Conservation (phyloP, 345 rosid genomes). For the Microcos paniculata region DNA sequence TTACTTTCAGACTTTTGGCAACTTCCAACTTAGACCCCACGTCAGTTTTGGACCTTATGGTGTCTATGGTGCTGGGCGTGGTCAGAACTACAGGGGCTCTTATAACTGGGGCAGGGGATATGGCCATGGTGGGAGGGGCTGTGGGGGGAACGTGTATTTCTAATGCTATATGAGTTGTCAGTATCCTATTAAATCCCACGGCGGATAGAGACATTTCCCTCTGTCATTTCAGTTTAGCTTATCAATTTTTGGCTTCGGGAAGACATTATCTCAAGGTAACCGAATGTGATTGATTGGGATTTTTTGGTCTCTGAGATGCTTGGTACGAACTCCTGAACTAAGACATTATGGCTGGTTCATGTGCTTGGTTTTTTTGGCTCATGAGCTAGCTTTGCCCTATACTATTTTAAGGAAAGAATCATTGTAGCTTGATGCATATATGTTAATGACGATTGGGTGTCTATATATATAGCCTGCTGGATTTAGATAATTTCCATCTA, state of each 20-base stretch:
- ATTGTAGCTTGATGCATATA: not conserved
- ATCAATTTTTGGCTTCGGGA: not conserved
- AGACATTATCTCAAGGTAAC: conserved; percentile 14
- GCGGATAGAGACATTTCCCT: not conserved
- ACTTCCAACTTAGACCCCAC: conserved; percentile 21
- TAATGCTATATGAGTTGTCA: conserved; percentile 14
- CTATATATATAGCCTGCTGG: not conserved
- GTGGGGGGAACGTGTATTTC: conserved; percentile 16
- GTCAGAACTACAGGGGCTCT: conserved; percentile 15
- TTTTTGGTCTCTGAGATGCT: conserved; percentile 15
- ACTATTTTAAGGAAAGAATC: not conserved
- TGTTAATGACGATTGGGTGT: conserved; percentile 2
- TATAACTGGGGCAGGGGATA: conserved; percentile 30
- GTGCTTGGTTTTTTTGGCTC: conserved; percentile 14
- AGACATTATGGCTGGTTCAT: conserved; percentile 27
- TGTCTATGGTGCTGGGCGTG: conserved; percentile 27
- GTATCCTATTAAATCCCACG: not conserved
- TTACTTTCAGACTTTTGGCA: conserved; percentile 35
- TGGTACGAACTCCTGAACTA: not conserved
- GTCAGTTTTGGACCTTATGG: conserved; percentile 18
- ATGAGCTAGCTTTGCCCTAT: conserved; percentile 18
- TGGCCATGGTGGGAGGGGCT: conserved; percentile 36
- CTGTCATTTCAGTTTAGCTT: not conserved
- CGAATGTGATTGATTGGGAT: conserved; percentile 2
- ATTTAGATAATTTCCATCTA: not conserved